A percentile compares a stretch with the other conserved stretches of the same genome.
phyloP scores from a whole-genome alignment of 176 grass and related monocot species.

The Lolium perenne region DNA sequence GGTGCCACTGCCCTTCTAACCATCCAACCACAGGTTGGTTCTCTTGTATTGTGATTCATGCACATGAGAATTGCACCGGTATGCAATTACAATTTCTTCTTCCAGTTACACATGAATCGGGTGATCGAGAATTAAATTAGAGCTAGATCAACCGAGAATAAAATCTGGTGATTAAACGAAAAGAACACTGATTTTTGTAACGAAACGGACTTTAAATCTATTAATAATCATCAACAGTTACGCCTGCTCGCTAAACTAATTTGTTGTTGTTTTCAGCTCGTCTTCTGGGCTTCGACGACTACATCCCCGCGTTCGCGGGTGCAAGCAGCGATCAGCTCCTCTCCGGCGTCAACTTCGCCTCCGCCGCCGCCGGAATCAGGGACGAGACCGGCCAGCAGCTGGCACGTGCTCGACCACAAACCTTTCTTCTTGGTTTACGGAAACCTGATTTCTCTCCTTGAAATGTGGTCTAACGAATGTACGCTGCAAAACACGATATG shows the following conservation, averaged over 20 bases:
- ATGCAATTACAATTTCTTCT: too few relatives aligned
- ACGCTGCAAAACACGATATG: neutral
- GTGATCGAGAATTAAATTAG: too few relatives aligned
- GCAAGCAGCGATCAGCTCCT: conserved; percentile 59
- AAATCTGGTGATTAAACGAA: neutral
- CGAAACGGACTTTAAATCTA: too few relatives aligned
- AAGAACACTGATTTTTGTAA: neutral
- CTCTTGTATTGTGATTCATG: too few relatives aligned
- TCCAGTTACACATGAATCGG: too few relatives aligned
- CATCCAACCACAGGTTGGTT: too few relatives aligned
- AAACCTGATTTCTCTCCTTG: neutral
- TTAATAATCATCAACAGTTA: neutral
- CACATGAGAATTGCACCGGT: too few relatives aligned
- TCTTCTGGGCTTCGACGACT: conserved; percentile 80
- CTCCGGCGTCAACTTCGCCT: conserved; percentile 88
- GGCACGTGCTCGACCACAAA: conserved; percentile 31
- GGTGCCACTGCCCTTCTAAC: too few relatives aligned
- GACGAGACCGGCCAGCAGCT: conserved; percentile 88
- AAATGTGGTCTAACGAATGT: neutral
- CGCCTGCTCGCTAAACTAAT: neutral
- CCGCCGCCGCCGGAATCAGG: conserved; percentile 86
- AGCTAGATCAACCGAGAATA: too few relatives aligned
- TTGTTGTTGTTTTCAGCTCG: conserved; percentile 48
- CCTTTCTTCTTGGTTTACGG: too few relatives aligned
- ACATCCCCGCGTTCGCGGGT: conserved; percentile 67